Evolutionary conservation across 2,329 filamentous ascomycete genomes (phyloP), one percentile per base, ranked within the genome.

Genomic region (Helotiales sp.): DNA sequence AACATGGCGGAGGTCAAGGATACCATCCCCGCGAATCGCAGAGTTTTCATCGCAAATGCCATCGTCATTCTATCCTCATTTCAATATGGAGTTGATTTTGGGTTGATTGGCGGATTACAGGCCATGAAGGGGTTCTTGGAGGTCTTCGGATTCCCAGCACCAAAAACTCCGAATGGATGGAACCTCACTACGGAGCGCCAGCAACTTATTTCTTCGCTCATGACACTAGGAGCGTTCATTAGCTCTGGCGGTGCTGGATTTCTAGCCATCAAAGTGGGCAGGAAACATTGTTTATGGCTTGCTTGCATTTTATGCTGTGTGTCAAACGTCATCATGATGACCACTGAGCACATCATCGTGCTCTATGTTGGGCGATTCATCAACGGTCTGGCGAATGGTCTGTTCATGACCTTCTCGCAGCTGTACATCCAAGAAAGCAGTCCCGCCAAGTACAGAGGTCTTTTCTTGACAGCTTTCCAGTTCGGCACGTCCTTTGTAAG

Each of bases 251-350:
- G 78, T 83, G n/a, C 76, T 80, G 22, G 82, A 77, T 5, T 85
- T 84, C 69, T 80, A 79, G 69, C 80, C 0, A 77, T 74, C 60
- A 79, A 76, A 45, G 69, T 85, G 20, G 83, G 83, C n/a, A 80
- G 83, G 2, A 81, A 80, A 52, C 54, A 74, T 1, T 82, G 81
- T 62, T 75, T 86, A 11, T 83, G 80, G 75, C 60, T 80, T 2
- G 84, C 83, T 1, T 84, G 83, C 64, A 20, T 83, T 0, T 75
- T 84, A 8, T 86, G 84, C 70, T 80, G 77, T 67, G 75, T 84
- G 2, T 79, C 85, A 10, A 86, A 86, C 67, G 77, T 86, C 22
- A 80, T 87, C 71, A 87, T 87, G 85, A 87, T 87, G 84, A 79
- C 82, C 3, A 86, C 84, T 0, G 81, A 79, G 7, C 74, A 79